Evolutionary conservation across 768 basidiomycete genomes (phyloP).

Genomic region (Neoboletus brunneissimus): DNA sequence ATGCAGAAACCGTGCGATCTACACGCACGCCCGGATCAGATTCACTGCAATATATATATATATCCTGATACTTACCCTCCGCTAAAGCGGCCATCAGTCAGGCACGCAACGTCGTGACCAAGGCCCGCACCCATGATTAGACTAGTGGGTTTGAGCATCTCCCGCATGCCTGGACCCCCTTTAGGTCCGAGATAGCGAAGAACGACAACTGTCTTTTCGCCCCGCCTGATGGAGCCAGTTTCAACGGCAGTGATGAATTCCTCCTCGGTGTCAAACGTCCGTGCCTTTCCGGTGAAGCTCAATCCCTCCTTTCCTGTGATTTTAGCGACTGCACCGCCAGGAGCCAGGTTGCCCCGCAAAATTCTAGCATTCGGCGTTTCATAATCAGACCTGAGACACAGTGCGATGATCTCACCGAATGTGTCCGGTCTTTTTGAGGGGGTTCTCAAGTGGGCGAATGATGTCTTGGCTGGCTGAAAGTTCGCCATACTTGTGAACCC

Average conservation of each 20-base stretch:
- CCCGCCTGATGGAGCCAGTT: constrained; percentile 81
- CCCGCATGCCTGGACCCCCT: constrained; percentile 98
- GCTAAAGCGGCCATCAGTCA: constrained; percentile 97
- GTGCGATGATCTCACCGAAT: constrained; percentile 55
- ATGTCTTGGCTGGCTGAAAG: constrained; percentile 75
- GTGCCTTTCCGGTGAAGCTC: constrained; percentile 85
- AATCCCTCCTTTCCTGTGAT: constrained; percentile 96
- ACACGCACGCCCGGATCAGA: constrained; percentile 15
- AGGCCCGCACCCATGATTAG: constrained; percentile 98
- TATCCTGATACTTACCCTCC: constrained; percentile 70
- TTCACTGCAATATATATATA: constrained; percentile 8
- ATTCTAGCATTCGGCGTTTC: constrained; percentile 49
- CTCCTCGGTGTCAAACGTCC: constrained; percentile 88
- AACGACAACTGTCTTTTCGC: constrained; percentile 95
- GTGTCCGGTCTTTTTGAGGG: constrained; percentile 88
- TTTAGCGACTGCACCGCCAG: constrained; percentile 94
- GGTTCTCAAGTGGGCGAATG: constrained; percentile 81
- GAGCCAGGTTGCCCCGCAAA: constrained; percentile 87
- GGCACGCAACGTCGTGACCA: constrained; percentile 91
- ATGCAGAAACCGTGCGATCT: constrained; percentile 97
- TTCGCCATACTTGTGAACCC: constrained; percentile 78
- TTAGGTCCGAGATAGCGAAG: constrained; percentile 95
- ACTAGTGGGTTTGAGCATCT: constrained; percentile 98
- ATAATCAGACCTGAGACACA: constrained; percentile 1
- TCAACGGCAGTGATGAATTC: constrained; percentile 88